These are phyloP conservation scores for Leishmania tarentolae DNA, from an alignment of 208 protist species.

Conservation along the genomic window DNA sequence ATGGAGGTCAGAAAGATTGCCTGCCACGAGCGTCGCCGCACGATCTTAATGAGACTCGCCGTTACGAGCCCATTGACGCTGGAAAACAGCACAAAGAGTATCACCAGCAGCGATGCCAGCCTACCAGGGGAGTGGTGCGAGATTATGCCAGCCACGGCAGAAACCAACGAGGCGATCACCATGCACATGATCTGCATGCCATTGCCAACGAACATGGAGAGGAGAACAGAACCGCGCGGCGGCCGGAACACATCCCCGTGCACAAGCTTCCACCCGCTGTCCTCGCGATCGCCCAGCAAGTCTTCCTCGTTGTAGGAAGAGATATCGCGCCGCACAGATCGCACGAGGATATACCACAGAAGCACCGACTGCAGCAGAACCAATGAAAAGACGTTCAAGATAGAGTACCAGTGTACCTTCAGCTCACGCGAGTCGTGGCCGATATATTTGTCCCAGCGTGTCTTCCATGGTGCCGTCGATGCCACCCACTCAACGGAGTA, in stretches of 20 bases:
- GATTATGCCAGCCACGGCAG: constrained; percentile 92
- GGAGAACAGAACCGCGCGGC: constrained; percentile 68
- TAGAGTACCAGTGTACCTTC: constrained; percentile 94
- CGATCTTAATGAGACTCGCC: constrained; percentile 74
- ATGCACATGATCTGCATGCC: constrained; percentile 90
- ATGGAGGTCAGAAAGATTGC: constrained; percentile 53
- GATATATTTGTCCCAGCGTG: constrained; percentile 95
- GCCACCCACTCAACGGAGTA: constrained; percentile 71
- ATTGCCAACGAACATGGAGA: constrained; percentile 86
- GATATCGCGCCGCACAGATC: constrained; percentile 93
- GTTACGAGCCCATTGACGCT: constrained; percentile 86
- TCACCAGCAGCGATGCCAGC: constrained; percentile 66
- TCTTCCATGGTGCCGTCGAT: constrained; percentile 85
- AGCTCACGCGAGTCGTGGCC: constrained; percentile 43
- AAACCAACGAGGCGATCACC: constrained; percentile 50
- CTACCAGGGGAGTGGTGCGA: constrained; percentile 87
- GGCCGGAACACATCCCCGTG: constrained; percentile 95
- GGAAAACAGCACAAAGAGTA: constrained; percentile 59
- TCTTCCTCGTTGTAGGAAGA: constrained; percentile 84
- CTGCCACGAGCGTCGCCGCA: constrained; percentile 81
- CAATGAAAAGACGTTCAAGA: constrained; percentile 96
- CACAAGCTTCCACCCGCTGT: constrained; percentile 94
- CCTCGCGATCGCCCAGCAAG: constrained; percentile 72
- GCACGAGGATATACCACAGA: constrained; percentile 95
- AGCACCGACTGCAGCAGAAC: constrained; percentile 93